Evolutionary conservation across 2,329 filamentous ascomycete genomes (phyloP), one percentile per base, ranked within the genome.

Genomic region (Helotiales sp.): DNA sequence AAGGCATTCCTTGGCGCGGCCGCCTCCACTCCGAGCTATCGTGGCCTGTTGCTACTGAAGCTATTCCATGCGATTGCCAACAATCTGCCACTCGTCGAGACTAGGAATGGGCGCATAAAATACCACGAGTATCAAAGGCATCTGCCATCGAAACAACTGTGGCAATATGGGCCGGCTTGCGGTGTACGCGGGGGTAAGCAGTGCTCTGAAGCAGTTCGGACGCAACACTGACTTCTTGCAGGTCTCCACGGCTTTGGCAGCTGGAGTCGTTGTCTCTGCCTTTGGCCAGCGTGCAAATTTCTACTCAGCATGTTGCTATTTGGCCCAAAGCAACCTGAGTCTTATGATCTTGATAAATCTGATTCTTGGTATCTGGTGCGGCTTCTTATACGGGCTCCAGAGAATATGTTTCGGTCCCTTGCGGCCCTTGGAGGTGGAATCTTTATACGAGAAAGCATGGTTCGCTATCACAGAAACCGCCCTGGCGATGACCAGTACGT

Each of bases 381-480:
- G 85, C 67, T 83, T 96, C 67, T 85, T 97, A 62, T 96, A 93
- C 75, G 89, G 86, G 59, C 82, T 99, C 17, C 95, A 97, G 72
- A 87, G 92, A 68, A 79, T 97, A 52, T 91, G 96, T 71, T 99
- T 93, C 70, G 95, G 95, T 60, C 87, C 86, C 17, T 84, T 99
- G 22, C 91, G 96, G 65, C 89, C 92, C 25, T 91, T 96, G 77
- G 95, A 99, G 78, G 90, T 95, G 68, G 96, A 99, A 74, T 93
- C 98, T 73, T 84, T 99, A 13, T 97, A 96, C 71, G 95, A 99
- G 74, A 93, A 93, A 74, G 93, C 90, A 50, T 99, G 96, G 96
- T 97, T 97, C 71, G 93, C 95, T 36, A 90, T 98, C 38, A 96
- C 93, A 47, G 95, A 99, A 77, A 99, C 95, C 63, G 91, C 93